Percentiles rank a stretch among this genome's conserved stretches.
Evolutionary conservation across 768 basidiomycete species (phyloP).

Genomic region (Gautieria morchelliformis): DNA sequence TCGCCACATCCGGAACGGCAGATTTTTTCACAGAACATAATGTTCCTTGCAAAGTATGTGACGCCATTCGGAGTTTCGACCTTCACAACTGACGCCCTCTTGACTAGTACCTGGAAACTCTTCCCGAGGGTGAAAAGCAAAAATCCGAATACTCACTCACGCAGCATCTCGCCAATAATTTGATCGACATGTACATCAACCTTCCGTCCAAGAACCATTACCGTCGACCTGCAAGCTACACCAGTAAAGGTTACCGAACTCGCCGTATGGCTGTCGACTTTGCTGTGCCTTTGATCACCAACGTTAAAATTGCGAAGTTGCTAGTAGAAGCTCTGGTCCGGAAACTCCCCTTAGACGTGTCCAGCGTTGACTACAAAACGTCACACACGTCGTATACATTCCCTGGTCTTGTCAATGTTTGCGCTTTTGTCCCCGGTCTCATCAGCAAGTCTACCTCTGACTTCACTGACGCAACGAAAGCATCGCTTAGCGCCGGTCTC

Average conservation of each 20-base stretch:
- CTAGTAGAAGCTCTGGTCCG: conserved; percentile 88
- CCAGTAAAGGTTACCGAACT: conserved; percentile 93
- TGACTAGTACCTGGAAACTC: conserved; percentile 75
- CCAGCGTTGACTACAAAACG: conserved; percentile 86
- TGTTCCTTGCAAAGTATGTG: conserved; percentile 81
- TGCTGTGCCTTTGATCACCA: conserved; percentile 93
- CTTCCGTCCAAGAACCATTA: conserved; percentile 96
- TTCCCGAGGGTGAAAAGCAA: conserved; percentile 68
- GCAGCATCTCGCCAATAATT: conserved; percentile 91
- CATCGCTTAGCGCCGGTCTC: conserved; percentile 84
- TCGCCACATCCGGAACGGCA: conserved; percentile 93
- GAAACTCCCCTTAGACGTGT: conserved; percentile 84
- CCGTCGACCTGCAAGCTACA: conserved; percentile 92
- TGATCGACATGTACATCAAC: conserved; percentile 99
- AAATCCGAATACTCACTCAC: conserved; percentile 97
- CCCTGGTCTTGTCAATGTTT: conserved; percentile 86
- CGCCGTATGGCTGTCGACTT: conserved; percentile 99
- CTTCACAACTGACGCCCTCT: neutral
- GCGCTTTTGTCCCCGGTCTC: conserved; percentile 75
- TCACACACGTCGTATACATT: conserved; percentile 85
- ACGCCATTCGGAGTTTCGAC: neutral
- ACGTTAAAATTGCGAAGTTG: conserved; percentile 97
- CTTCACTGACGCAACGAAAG: conserved; percentile 60
- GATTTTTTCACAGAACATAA: conserved; percentile 97
- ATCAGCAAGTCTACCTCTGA: conserved; percentile 44